phyloP scores from a whole-genome alignment of 257 asterid genomes.

The Euphrasia confusa region DNA sequence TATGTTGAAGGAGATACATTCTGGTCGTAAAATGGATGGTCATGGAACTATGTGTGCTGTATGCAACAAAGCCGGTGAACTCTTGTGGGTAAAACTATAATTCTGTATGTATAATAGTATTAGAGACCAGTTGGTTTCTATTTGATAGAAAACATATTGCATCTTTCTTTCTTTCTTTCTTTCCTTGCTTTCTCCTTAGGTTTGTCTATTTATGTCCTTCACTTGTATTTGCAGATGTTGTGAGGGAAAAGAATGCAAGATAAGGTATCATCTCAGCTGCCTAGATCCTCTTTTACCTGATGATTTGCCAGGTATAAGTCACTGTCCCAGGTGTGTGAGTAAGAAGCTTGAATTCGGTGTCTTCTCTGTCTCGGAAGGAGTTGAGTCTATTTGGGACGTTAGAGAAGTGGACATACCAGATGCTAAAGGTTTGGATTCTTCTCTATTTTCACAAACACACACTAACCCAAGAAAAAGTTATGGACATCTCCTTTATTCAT shows the following conservation, averaged over 20 bases:
- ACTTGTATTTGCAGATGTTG: constrained; percentile 48
- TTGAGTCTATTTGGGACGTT: constrained; percentile 59
- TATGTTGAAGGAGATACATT: constrained; percentile 23
- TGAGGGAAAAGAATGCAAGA: constrained; percentile 50
- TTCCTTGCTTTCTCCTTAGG: not conserved
- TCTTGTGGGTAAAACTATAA: constrained; percentile 60
- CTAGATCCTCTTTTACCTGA: constrained; percentile 45
- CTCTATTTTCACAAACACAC: not conserved
- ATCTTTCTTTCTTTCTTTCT: not conserved
- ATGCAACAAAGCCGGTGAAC: constrained; percentile 59
- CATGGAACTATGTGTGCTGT: constrained; percentile 34
- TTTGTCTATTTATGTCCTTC: constrained; percentile 13
- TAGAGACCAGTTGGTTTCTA: constrained; percentile 1
- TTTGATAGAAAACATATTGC: constrained; percentile 12
- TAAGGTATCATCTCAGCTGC: constrained; percentile 48
- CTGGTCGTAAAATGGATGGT: constrained; percentile 32
- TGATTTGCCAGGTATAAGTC: constrained; percentile 54
- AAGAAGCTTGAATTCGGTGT: constrained; percentile 56
- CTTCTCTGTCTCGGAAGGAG: constrained; percentile 56
- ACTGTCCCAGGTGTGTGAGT: constrained; percentile 56
- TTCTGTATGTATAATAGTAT: constrained; percentile 9
- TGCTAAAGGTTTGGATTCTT: constrained; percentile 43
- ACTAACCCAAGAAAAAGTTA: not conserved
- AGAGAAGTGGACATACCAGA: constrained; percentile 57
- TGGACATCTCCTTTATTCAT: no score